Base-by-base conservation (phyloP, 805 yeast species). In the Cyberlindnera saturnus region DNA sequence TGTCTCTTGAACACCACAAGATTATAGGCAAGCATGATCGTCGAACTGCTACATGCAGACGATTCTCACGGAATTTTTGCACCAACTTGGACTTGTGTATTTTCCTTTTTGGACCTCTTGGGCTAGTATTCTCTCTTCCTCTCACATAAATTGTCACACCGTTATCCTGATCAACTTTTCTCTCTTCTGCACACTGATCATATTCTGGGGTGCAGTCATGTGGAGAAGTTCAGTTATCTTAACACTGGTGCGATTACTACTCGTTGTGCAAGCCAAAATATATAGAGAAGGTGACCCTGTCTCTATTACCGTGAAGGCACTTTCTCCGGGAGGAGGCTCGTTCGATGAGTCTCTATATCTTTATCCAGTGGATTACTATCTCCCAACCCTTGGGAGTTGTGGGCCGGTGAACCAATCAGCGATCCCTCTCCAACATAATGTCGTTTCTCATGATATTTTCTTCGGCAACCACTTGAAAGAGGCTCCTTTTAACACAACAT, bases 291-390 rank as follows among this genome's bases (percentile, higher is more conserved):
- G 49, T 7, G 55, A 55, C 10, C 35, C 41, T 0, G 33, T 57
- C 2, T 48, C 51, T 8, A 19, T 57, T 13, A 41, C 53, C 3
- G 57, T 56, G 17, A 52, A 51, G 32, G 48, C 57, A 0, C 42
- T 56, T 1, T 49, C 60, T 6, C 56, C 57, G 16, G 62, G 60
- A 19, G 62, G 62, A 9, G 53, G 55, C 15, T 46, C 55, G 1
- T 41, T n/a, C 6, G 60, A 57, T 32, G 48, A 47, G 8, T 46
- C 55, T 29, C 39, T 57, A 4, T 57, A 56, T 34, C 43, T 57
- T 14, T 53, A 57, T 30, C 56, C 61, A 1, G 48, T 55, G 9
- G 54, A 51, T 38, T 57, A 50, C 36, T 56, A 57, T 40, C 36
- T 56, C 32, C 45, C 46, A 16, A 52, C 58, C 1, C 43, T 57